Percentiles rank a stretch among this genome's conserved stretches.
These are phyloP conservation scores for Yamadazyma mexicana DNA, from an alignment of 1,139 yeast species.

Conservation along the genomic window DNA sequence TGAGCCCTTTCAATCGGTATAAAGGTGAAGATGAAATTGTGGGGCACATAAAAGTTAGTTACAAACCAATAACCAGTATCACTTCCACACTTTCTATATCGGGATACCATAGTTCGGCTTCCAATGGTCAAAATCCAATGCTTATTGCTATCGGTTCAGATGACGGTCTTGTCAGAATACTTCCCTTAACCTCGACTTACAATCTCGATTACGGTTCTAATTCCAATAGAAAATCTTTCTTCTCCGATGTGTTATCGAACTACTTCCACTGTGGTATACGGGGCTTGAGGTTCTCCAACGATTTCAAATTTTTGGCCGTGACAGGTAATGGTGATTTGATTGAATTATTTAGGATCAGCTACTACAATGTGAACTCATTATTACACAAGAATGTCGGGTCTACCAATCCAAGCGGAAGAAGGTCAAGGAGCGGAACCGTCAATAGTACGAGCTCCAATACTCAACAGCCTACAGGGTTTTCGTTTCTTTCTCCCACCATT, in stretches of 20 bases:
- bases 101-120: not conserved
- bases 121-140: conserved; percentile 44
- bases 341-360: conserved; percentile 51
- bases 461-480: conserved; percentile 14
- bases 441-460: conserved; percentile 27
- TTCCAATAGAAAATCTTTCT: conserved; percentile 28
- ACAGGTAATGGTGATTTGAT: conserved; percentile 62
- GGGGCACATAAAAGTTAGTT: conserved; percentile 63
- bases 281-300: conserved; percentile 61
- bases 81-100: conserved; percentile 24
- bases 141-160: conserved; percentile 56
- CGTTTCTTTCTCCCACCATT: conserved; percentile 23
- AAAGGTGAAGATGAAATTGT: conserved; percentile 21
- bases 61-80: conserved; percentile 49
- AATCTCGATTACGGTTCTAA: conserved; percentile 26
- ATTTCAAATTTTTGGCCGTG: conserved; percentile 58
- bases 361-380: conserved; percentile 38
- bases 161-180: conserved; percentile 64
- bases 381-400: conserved; percentile 20
- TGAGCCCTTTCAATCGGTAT: conserved; percentile 26
- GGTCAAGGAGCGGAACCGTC: conserved; percentile 42
- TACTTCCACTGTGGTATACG: conserved; percentile 67
- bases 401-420: conserved; percentile 17
- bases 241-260: conserved; percentile 63
- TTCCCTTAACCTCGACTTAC: conserved; percentile 44